These are phyloP conservation scores for Penicillium antarcticum DNA, from an alignment of 495 filamentous ascomycete genomes.

Conservation along the genomic window DNA sequence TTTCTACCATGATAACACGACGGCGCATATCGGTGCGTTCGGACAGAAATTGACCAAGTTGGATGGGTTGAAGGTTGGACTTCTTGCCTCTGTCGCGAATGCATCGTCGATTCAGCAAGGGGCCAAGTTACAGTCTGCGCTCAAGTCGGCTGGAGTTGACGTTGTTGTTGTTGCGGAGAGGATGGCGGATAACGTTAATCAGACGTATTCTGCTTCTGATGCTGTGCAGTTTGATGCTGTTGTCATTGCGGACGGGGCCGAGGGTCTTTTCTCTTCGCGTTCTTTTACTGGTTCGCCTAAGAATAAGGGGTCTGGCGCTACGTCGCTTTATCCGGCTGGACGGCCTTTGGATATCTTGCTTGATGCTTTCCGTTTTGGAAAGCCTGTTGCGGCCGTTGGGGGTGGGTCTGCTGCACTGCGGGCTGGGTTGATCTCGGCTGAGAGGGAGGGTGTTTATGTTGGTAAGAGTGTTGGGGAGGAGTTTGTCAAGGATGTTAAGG, in stretches of 20 bases:
- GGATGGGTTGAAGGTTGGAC: constrained; percentile 63
- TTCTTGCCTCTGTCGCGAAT: constrained; percentile 52
- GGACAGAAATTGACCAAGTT: constrained; percentile 54
- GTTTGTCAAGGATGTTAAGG: constrained; percentile 49
- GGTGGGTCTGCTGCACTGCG: constrained; percentile 38
- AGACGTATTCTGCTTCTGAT: constrained; percentile 69
- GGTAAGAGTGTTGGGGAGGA: constrained; percentile 23
- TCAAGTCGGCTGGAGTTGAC: constrained; percentile 49
- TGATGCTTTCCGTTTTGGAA: constrained; percentile 69
- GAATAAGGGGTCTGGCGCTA: constrained; percentile 24
- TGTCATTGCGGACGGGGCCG: constrained; percentile 56
- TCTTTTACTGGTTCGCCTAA: constrained; percentile 19
- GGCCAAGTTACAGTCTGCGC: constrained; percentile 37
- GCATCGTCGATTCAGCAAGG: constrained; percentile 44
- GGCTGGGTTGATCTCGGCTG: constrained; percentile 33
- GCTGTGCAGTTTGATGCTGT: constrained; percentile 71
- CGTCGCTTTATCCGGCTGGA: constrained; percentile 59
- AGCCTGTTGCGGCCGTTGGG: constrained; percentile 66
- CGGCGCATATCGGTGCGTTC: constrained; percentile 59
- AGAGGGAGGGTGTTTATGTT: constrained; percentile 52
- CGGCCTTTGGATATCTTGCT: constrained; percentile 61
- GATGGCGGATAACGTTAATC: constrained; percentile 53
- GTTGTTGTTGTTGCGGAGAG: constrained; percentile 62
- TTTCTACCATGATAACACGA: constrained; percentile 71
- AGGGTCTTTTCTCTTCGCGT: constrained; percentile 45